Evolutionary conservation across 2,329 filamentous ascomycete genomes (phyloP).

Genomic region (Truncatella angustata): DNA sequence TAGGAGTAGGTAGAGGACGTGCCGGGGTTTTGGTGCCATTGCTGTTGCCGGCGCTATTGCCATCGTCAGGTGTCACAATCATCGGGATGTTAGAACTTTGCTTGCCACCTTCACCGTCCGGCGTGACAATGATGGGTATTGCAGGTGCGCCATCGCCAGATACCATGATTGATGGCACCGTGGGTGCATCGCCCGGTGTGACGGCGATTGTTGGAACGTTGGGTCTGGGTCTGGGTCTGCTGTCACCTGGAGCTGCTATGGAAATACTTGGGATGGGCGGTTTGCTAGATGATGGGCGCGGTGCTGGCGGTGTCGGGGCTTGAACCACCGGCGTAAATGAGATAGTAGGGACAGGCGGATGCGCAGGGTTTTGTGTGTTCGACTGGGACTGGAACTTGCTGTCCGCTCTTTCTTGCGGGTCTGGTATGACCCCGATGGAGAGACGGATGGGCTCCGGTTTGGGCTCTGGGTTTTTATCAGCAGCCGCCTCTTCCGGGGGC

Average conservation of each 20-base stretch:
- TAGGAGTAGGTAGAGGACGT: conserved; percentile 49
- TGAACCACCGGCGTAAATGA: conserved; percentile 49
- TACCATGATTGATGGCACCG: conserved; percentile 31
- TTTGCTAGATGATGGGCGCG: conserved; percentile 32
- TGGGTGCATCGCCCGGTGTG: conserved; percentile 34
- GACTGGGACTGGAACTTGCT: conserved; percentile 24
- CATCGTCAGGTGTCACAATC: conserved; percentile 46
- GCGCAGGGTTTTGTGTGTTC: conserved; percentile 34
- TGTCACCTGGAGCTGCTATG: conserved; percentile 36
- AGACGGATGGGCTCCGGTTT: conserved; percentile 35
- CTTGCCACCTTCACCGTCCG: conserved; percentile 24
- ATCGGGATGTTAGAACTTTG: conserved; percentile 31
- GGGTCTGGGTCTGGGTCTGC: conserved; percentile 23
- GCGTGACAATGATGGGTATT: conserved; percentile 41
- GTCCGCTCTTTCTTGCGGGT: conserved; percentile 21
- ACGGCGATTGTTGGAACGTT: conserved; percentile 53
- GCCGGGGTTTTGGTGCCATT: conserved; percentile 23
- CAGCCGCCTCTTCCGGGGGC: conserved; percentile 66
- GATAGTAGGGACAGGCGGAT: conserved; percentile 48
- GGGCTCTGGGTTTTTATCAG: conserved; percentile 64
- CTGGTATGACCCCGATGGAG: conserved; percentile 29
- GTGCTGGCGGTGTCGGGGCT: conserved; percentile 30
- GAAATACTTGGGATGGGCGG: conserved; percentile 42
- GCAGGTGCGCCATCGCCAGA: conserved; percentile 6
- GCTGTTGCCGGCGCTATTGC: conserved; percentile 14